Evolutionary conservation across 495 filamentous ascomycete genomes (phyloP).

Genomic region (Cryomyces antarcticus): DNA sequence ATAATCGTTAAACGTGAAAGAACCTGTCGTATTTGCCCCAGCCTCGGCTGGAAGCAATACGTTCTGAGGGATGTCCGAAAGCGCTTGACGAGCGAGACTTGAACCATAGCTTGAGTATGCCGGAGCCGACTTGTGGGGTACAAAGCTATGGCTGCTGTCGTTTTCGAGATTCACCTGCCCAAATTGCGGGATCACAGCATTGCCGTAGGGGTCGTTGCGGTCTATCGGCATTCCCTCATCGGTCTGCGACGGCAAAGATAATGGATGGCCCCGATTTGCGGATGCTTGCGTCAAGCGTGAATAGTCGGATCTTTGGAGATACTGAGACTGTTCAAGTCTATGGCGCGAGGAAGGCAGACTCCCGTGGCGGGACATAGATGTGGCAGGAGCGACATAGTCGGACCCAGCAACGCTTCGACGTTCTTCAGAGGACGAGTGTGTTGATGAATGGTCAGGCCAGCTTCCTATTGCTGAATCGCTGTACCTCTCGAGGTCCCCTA

Average conservation of each 20-base stretch:
- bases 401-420: constrained; percentile 13
- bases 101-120: neutral
- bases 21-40: neutral
- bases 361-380: constrained; percentile 13
- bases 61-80: neutral
- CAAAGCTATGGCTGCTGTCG: neutral
- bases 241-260: constrained; percentile 3
- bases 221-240: neutral
- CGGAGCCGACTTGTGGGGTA: neutral
- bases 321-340: constrained; percentile 1
- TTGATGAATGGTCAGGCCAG: constrained; percentile 9
- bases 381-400: too few relatives aligned
- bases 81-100: neutral
- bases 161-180: neutral
- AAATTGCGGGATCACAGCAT: too few relatives aligned
- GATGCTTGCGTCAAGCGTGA: neutral
- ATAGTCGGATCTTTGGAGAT: neutral
- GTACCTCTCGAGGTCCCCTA: neutral
- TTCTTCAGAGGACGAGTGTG: constrained; percentile 17
- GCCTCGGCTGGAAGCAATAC: neutral
- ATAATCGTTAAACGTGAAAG: neutral
- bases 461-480: constrained; percentile 2
- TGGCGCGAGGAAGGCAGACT: constrained; percentile 23
- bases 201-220: too few relatives aligned
- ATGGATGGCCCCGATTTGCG: neutral